phyloP scores from a whole-genome alignment of 345 rosid species.

The Erysimum cheiranthoides region DNA sequence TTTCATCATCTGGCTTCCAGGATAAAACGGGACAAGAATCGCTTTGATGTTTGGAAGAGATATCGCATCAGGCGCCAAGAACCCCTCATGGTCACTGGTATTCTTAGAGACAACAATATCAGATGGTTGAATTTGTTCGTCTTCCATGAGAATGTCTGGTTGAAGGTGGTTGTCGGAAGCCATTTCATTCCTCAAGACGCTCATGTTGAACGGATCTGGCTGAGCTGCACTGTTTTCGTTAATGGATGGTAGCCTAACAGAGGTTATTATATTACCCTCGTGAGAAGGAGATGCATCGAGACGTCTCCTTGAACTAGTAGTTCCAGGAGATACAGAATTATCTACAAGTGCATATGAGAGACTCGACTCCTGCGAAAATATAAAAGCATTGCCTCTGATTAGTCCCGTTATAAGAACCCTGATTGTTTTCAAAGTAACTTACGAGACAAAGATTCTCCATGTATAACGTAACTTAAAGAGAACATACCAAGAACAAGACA shows the following conservation, averaged over 20 bases:
- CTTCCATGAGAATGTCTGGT: conserved; percentile 64
- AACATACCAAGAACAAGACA: conserved; percentile 84
- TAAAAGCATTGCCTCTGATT: conserved; percentile 13
- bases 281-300: conserved; percentile 48
- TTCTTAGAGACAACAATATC: conserved; percentile 47
- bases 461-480: background rate
- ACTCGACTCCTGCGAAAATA: conserved; percentile 72
- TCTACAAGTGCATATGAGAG: conserved; percentile 61
- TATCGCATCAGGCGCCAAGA: conserved; percentile 60
- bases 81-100: conserved; percentile 52
- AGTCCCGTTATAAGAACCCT: background rate
- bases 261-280: conserved; percentile 30
- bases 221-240: conserved; percentile 45
- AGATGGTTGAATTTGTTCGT: conserved; percentile 47
- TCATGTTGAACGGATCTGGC: conserved; percentile 64
- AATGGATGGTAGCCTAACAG: conserved; percentile 46
- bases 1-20: conserved; percentile 56
- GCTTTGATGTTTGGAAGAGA: conserved; percentile 58
- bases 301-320: conserved; percentile 65
- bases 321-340: conserved; percentile 64
- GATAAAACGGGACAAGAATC: conserved; percentile 53
- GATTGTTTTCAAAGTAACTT: background rate
- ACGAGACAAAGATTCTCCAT: too few relatives aligned
- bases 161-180: conserved; percentile 45
- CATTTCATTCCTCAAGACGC: conserved; percentile 52